Conservation (phyloP, 225 moss, liverwort and hornwort genomes). For the Pseudisothecium myosuroides region DNA sequence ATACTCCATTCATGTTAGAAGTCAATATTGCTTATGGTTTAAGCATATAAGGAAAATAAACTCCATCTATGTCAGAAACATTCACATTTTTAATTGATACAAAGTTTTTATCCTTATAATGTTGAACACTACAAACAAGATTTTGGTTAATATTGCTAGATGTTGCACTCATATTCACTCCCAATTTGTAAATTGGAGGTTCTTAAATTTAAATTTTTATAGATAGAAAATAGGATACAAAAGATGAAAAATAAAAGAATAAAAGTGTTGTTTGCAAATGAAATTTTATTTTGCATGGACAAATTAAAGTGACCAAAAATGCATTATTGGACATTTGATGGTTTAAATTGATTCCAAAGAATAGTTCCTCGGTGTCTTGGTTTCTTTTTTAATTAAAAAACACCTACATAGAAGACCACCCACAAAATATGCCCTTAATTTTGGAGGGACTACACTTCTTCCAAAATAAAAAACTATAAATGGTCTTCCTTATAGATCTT, state of each 20-base stretch:
- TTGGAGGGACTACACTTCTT: too few relatives aligned
- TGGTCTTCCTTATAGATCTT: accelerated
- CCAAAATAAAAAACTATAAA: too few relatives aligned
- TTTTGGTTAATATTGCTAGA: neutral
- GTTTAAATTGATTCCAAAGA: neutral
- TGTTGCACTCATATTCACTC: neutral
- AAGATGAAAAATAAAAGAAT: neutral
- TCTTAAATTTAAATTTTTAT: neutral
- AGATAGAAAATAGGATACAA: neutral
- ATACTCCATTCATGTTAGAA: too few relatives aligned
- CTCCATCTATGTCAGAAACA: too few relatives aligned
- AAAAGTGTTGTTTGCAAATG: neutral
- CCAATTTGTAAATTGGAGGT: neutral
- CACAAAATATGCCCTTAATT: too few relatives aligned
- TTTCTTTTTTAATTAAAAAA: too few relatives aligned
- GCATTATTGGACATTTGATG: neutral
- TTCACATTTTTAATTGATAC: neutral
- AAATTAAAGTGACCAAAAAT: neutral
- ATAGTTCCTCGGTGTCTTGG: too few relatives aligned
- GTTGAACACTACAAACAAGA: neutral
- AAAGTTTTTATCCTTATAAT: neutral
- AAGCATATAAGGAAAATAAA: too few relatives aligned
- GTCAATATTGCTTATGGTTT: neutral
- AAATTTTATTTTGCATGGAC: neutral
- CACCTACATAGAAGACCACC: too few relatives aligned